Evolutionary conservation across 2,329 filamentous ascomycete species (phyloP).

Genomic region (Beauveria caledonica): DNA sequence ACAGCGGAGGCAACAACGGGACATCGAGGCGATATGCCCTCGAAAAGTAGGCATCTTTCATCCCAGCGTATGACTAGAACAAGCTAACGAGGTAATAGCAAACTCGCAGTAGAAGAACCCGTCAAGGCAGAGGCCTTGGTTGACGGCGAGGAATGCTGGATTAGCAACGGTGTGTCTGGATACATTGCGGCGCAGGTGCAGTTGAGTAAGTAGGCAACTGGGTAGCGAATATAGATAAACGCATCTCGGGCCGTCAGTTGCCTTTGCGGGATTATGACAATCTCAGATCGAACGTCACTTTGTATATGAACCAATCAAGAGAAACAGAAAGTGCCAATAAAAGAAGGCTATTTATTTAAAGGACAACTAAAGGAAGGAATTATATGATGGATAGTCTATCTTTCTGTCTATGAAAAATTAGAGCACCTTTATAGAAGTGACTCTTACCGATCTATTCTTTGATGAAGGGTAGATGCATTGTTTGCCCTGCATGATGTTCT

Average conservation of each 20-base stretch:
- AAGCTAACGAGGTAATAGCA: constrained; percentile 24
- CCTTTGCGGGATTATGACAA: background rate
- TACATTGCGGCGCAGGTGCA: constrained; percentile 50
- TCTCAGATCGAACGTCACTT: background rate
- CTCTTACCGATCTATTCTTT: too few species aligned
- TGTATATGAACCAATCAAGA: background rate
- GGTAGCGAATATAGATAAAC: background rate
- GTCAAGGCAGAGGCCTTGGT: constrained; percentile 52
- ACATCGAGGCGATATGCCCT: constrained; percentile 81
- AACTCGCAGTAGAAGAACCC: constrained; percentile 56
- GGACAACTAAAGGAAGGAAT: background rate
- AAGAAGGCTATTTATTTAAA: background rate
- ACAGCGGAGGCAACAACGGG: constrained; percentile 72
- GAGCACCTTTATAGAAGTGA: too few species aligned
- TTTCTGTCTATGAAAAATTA: too few species aligned
- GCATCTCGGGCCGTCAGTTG: background rate
- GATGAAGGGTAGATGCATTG: too few species aligned
- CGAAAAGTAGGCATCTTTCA: constrained; percentile 39
- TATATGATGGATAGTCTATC: too few species aligned
- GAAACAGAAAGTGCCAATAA: background rate
- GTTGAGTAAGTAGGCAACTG: constrained; percentile 15
- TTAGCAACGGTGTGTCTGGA: constrained; percentile 81
- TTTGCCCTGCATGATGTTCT: too few species aligned
- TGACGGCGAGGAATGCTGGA: constrained; percentile 72
- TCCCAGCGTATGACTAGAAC: background rate